These are phyloP conservation scores for Akanthomyces lecanii DNA, from an alignment of 2,329 filamentous ascomycete genomes.

Conservation along the genomic window DNA sequence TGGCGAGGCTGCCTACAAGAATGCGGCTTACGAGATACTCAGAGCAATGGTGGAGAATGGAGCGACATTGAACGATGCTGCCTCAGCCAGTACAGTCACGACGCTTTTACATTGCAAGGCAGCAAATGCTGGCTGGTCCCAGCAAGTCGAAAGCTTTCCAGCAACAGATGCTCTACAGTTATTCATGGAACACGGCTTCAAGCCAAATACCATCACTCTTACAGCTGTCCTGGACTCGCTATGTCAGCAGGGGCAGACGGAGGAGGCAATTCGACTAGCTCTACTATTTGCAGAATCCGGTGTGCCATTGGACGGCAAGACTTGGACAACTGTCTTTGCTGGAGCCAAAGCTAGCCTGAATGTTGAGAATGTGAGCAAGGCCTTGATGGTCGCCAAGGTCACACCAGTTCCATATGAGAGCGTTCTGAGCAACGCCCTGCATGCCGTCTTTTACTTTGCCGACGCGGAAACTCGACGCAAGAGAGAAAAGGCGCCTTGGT, in stretches of 20 bases:
- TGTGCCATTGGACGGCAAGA: constrained; percentile 59
- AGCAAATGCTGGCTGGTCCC: constrained; percentile 21
- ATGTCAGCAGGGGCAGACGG: constrained; percentile 45
- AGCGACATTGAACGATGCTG: constrained; percentile 43
- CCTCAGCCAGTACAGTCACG: constrained; percentile 53
- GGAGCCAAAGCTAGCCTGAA: constrained; percentile 60
- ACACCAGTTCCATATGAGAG: constrained; percentile 39
- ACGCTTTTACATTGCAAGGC: constrained; percentile 46
- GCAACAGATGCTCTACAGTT: constrained; percentile 30
- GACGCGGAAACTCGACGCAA: constrained; percentile 35
- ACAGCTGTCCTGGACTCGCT: constrained; percentile 70
- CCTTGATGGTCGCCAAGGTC: constrained; percentile 41
- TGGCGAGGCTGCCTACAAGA: constrained; percentile 35
- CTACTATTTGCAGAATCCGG: constrained; percentile 36
- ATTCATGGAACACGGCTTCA: constrained; percentile 57
- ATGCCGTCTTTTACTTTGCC: constrained; percentile 45
- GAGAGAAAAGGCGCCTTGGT: constrained; percentile 28
- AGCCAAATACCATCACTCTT: constrained; percentile 59
- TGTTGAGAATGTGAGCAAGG: constrained; percentile 43
- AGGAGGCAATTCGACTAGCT: constrained; percentile 33
- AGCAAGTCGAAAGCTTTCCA: constrained; percentile 24
- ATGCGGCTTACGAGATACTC: constrained; percentile 40
- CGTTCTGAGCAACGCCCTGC: constrained; percentile 39
- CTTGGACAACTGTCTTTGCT: constrained; percentile 66
- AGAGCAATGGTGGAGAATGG: constrained; percentile 32